Evolutionary conservation across 2,329 filamentous ascomycete genomes (phyloP).

Genomic region (Diplodia corticola): DNA sequence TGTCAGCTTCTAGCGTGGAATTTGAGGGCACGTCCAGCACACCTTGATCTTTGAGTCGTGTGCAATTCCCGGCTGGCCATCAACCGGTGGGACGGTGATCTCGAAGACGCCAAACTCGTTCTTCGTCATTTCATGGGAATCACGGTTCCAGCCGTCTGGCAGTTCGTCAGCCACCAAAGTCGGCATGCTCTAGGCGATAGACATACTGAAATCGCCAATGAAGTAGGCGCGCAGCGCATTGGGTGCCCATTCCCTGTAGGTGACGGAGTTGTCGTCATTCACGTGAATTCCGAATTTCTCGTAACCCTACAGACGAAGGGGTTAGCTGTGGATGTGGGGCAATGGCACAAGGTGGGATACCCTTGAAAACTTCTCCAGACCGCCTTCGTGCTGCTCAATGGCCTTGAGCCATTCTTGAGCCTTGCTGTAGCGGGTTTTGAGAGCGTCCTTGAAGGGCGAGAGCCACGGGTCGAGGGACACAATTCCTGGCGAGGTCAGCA

Average conservation of each 20-base stretch:
- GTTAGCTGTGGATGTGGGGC: background rate
- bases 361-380: slow-evolving; percentile 86
- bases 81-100: slow-evolving; percentile 69
- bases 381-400: slow-evolving; percentile 81
- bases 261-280: slow-evolving; percentile 76
- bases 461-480: slow-evolving; percentile 87
- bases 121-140: slow-evolving; percentile 83
- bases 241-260: slow-evolving; percentile 95
- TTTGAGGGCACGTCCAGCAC: slow-evolving; percentile 18
- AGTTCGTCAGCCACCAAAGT: slow-evolving; percentile 12
- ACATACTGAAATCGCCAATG: slow-evolving; percentile 89
- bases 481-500: slow-evolving; percentile 63
- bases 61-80: slow-evolving; percentile 76
- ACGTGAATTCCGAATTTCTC: slow-evolving; percentile 87
- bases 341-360: slow-evolving; percentile 44
- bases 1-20: slow-evolving; percentile 23
- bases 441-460: slow-evolving; percentile 74
- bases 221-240: slow-evolving; percentile 82
- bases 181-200: background rate
- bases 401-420: slow-evolving; percentile 84
- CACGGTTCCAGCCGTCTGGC: slow-evolving; percentile 77
- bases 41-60: slow-evolving; percentile 98
- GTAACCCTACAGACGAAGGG: slow-evolving; percentile 61
- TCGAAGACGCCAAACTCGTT: slow-evolving; percentile 85
- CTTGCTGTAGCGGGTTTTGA: slow-evolving; percentile 75